Conservation (phyloP, 768 basidiomycete species). For the Tulasnella sp. region DNA sequence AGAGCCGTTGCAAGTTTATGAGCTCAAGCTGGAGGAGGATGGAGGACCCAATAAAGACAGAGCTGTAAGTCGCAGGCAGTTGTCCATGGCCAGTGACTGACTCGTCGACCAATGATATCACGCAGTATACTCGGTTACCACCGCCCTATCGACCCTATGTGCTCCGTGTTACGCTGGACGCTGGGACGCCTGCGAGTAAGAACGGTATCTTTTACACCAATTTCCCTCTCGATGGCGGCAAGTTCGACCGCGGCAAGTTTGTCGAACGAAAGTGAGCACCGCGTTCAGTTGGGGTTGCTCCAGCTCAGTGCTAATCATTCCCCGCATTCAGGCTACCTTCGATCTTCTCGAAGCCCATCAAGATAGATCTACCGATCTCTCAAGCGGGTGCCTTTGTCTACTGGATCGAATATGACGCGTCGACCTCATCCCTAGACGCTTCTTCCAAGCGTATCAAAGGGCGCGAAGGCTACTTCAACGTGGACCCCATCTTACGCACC, state of each 20-base stretch:
- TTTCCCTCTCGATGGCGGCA: conserved; percentile 88
- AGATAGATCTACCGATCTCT: conserved; percentile 90
- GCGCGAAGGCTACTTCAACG: conserved; percentile 88
- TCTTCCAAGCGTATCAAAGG: conserved; percentile 59
- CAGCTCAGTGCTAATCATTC: too few species aligned
- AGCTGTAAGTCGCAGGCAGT: conserved; percentile 43
- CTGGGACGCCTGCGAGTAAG: conserved; percentile 81
- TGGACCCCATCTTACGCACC: conserved; percentile 77
- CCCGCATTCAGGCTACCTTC: conserved; percentile 52
- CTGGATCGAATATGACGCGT: conserved; percentile 78
- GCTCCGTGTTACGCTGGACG: conserved; percentile 79
- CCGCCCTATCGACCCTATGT: conserved; percentile 84
- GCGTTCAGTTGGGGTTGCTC: too few species aligned
- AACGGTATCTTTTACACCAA: conserved; percentile 94
- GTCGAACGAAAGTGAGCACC: conserved; percentile 67
- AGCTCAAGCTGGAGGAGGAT: conserved; percentile 76
- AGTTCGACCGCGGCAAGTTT: conserved; percentile 65
- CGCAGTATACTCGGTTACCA: conserved; percentile 92
- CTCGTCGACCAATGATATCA: conserved; percentile 13
- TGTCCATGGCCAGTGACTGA: conserved; percentile 12
- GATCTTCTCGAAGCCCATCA: conserved; percentile 81
- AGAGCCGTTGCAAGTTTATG: conserved; percentile 67
- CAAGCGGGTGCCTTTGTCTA: conserved; percentile 94
- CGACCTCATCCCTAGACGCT: conserved; percentile 28
- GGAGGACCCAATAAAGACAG: conserved; percentile 81